phyloP scores from a whole-genome alignment of 371 early-diverging fungal genomes.

The Mortierella sp. region DNA sequence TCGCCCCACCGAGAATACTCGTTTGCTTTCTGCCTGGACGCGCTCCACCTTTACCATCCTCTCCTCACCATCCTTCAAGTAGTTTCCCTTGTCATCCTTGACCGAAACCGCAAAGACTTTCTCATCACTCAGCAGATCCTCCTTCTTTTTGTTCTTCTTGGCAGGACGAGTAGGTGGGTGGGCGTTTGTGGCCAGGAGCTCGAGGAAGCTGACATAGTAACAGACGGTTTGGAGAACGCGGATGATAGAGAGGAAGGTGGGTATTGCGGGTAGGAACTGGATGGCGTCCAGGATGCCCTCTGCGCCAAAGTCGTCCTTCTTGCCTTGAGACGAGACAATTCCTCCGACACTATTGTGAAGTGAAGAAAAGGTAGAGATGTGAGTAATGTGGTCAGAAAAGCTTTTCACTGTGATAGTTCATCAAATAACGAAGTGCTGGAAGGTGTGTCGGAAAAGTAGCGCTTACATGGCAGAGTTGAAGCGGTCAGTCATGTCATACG shows the following conservation, averaged over 20 bases:
- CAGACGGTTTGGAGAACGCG: constrained; percentile 32
- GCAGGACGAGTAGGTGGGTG: not conserved
- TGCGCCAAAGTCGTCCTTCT: constrained; percentile 18
- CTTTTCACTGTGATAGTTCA: not conserved
- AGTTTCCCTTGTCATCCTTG: constrained; percentile 10
- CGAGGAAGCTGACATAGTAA: constrained; percentile 24
- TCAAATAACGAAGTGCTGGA: not conserved
- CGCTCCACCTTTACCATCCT: constrained; percentile 2
- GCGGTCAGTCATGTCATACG: constrained; percentile 24
- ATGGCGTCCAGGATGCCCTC: constrained; percentile 25
- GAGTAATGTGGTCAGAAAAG: not conserved
- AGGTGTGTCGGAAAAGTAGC: not conserved
- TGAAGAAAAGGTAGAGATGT: not conserved
- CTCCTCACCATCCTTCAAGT: not conserved
- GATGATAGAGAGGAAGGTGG: constrained; percentile 20
- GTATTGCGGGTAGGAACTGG: constrained; percentile 8
- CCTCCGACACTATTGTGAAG: constrained; percentile 25
- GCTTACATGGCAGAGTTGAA: constrained; percentile 44
- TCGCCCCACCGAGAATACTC: constrained; percentile 17
- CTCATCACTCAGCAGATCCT: constrained; percentile 7
- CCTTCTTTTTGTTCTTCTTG: not conserved
- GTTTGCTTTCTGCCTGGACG: constrained; percentile 28
- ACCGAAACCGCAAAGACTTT: constrained; percentile 21
- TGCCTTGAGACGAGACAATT: constrained; percentile 6
- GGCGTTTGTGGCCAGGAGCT: constrained; percentile 22